A percentile compares a stretch with the other conserved stretches of the same genome.
Conservation (phyloP, 352 stramenopile genomes). For the Phytopythium boreale region DNA sequence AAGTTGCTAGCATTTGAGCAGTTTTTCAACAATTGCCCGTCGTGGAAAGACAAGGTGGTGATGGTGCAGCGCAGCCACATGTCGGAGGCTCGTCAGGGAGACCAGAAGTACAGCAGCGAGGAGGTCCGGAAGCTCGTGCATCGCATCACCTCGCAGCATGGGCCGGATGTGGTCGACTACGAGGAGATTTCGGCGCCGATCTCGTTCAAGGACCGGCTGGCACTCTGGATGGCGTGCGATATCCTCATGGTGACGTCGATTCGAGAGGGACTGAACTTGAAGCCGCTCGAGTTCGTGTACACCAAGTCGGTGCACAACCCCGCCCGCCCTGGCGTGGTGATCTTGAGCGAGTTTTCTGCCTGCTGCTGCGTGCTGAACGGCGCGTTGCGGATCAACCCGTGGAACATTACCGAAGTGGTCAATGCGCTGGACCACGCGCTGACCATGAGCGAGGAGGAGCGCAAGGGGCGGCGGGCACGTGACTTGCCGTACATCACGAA, state of each 20-base stretch:
- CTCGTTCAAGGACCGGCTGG: slow-evolving; percentile 89
- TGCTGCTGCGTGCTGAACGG: slow-evolving; percentile 96
- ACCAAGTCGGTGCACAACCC: slow-evolving; percentile 58
- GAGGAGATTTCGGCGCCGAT: slow-evolving; percentile 82
- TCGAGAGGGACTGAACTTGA: slow-evolving; percentile 97
- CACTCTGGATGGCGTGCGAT: slow-evolving; percentile 93
- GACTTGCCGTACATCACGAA: slow-evolving; percentile 97
- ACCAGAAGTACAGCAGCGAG: slow-evolving; percentile 89
- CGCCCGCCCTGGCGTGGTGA: slow-evolving; percentile 90
- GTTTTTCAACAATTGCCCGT: slow-evolving; percentile 94
- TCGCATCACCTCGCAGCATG: slow-evolving; percentile 71
- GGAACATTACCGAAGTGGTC: slow-evolving; percentile 92
- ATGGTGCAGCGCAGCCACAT: slow-evolving; percentile 93
- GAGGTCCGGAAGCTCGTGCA: slow-evolving; percentile 83
- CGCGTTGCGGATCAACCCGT: slow-evolving; percentile 96
- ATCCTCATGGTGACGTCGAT: slow-evolving; percentile 96
- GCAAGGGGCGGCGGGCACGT: slow-evolving; percentile 85
- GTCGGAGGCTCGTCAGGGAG: slow-evolving; percentile 82
- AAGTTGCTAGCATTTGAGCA: slow-evolving; percentile 96
- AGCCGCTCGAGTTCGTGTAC: slow-evolving; percentile 95
- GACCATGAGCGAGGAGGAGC: slow-evolving; percentile 90
- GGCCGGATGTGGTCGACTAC: slow-evolving; percentile 81
- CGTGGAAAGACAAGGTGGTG: slow-evolving; percentile 93
- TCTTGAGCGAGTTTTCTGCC: slow-evolving; percentile 96
- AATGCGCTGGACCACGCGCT: slow-evolving; percentile 92